Evolutionary conservation across 306 rosid genomes (phyloP), one percentile per base, ranked within the genome.

Genomic region (Dalbergia cultrata): DNA sequence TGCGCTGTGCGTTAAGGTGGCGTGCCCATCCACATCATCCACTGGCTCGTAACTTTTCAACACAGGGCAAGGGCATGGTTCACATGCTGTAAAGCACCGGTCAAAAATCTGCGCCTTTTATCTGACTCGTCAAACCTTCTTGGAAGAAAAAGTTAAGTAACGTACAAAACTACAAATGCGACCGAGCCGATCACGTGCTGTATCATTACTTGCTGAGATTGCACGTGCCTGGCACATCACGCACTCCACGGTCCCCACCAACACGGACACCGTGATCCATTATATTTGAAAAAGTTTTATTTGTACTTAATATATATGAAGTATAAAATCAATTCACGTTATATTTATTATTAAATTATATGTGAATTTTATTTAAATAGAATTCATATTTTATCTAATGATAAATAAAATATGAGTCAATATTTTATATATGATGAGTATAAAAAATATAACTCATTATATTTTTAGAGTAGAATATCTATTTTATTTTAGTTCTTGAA

Each of bases 21-120:
- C 89, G 88, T 86, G 91, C 62, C 19, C 67, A 41, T 26, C 31
- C 31, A 2, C 31, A 26, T 81, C 31, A 26, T 81, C 77, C 54
- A 39, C 62, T 37, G 21, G 71, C 43, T 44, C 7, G 17, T 58
- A 50, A 54, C 65, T 19, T 76, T 65, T 65, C 73, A 13, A 43
- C 9, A 17, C 47, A 37, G 5, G 9, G 56, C 33, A 81, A 70
- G 31, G 31, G 31, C 31, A 26, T 26, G 50, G 45, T 39, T 54
- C 72, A 57, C 66, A 54, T 34, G 64, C 52, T 56, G 52, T 57
- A 17, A 49, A 68, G 49, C 67, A 76, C 61, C 9, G 52, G 76
- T 78, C 83, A 83, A 72, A 78, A 39, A 43, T 61, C 69, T 59
- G 70, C 70, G 16, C 22, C 12, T 50, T 50, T 12, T 17, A 14